These are phyloP conservation scores for Ascosphaera apis DNA, from an alignment of 2,329 filamentous ascomycete species.

Conservation along the genomic window DNA sequence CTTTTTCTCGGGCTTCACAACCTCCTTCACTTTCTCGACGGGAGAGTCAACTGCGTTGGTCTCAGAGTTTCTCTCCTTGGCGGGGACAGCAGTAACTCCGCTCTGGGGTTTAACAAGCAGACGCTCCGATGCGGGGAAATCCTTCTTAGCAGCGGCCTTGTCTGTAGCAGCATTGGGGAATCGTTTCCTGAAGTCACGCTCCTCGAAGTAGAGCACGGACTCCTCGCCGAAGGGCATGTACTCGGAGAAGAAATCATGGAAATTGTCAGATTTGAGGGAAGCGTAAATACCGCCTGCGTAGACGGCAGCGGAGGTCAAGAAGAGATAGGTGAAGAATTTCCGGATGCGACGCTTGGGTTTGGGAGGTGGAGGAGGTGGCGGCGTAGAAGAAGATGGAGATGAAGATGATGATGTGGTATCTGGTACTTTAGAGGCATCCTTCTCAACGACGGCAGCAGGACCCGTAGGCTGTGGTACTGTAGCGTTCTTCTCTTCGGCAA, in stretches of 20 bases:
- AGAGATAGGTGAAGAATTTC: slow-evolving; percentile 52
- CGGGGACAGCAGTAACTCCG: neutral
- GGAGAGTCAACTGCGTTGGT: neutral
- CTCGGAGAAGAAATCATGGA: slow-evolving; percentile 98
- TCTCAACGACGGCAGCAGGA: slow-evolving; percentile 22
- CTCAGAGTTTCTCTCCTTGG: neutral
- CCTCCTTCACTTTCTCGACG: neutral
- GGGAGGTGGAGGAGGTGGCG: slow-evolving; percentile 24
- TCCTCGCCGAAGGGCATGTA: slow-evolving; percentile 90
- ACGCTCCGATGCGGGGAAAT: neutral
- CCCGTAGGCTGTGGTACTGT: slow-evolving; percentile 14
- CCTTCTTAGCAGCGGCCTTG: slow-evolving; percentile 12
- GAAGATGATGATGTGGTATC: slow-evolving; percentile 18
- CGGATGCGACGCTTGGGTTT: slow-evolving; percentile 51
- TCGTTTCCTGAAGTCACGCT: slow-evolving; percentile 72
- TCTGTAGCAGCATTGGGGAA: slow-evolving; percentile 38
- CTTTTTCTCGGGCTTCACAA: neutral
- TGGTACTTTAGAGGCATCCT: slow-evolving; percentile 27
- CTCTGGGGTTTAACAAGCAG: neutral
- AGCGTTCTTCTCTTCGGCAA: slow-evolving; percentile 3
- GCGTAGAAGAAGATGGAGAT: slow-evolving; percentile 17
- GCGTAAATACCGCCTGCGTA: slow-evolving; percentile 84
- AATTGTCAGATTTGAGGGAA: slow-evolving; percentile 83
- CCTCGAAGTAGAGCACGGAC: slow-evolving; percentile 83
- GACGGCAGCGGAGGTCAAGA: slow-evolving; percentile 51